Percentiles rank a stretch among this genome's conserved stretches.
phyloP scores from a whole-genome alignment of 2,329 filamentous ascomycete species.

The Fusarium torreyae region DNA sequence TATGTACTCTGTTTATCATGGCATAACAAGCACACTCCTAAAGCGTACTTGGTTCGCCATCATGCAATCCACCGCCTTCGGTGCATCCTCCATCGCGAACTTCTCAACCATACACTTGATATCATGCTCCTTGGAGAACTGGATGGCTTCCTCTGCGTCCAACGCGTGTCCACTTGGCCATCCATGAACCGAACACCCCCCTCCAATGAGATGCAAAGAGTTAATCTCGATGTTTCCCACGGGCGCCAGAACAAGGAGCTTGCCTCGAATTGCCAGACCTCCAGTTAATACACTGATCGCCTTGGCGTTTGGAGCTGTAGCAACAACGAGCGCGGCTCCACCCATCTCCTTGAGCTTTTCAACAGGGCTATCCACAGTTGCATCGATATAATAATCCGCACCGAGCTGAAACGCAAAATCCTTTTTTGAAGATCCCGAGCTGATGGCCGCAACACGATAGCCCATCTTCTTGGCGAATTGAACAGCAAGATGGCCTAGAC shows the following conservation, averaged over 20 bases:
- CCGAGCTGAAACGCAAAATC: slow-evolving; percentile 71
- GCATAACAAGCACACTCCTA: neutral
- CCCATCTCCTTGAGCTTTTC: neutral
- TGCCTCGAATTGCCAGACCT: neutral
- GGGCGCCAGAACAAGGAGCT: slow-evolving; percentile 3
- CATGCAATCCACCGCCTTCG: neutral
- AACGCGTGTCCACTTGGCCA: slow-evolving; percentile 8
- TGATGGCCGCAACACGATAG: slow-evolving; percentile 79
- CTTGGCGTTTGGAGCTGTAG: slow-evolving; percentile 4
- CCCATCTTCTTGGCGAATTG: slow-evolving; percentile 85
- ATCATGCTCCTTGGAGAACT: neutral
- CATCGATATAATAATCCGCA: slow-evolving; percentile 56
- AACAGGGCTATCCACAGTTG: neutral
- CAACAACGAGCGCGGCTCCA: neutral
- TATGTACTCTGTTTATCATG: neutral
- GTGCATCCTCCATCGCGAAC: neutral
- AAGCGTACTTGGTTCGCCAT: neutral
- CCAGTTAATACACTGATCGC: neutral
- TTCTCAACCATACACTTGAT: slow-evolving; percentile 3
- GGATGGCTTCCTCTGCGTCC: neutral
- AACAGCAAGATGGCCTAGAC: slow-evolving; percentile 82
- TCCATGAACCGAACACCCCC: neutral
- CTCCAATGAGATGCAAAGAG: neutral
- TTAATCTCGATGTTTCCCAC: slow-evolving; percentile 1
- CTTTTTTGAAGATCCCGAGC: slow-evolving; percentile 74